These are phyloP conservation scores for Lachnellula arida DNA, from an alignment of 2,329 filamentous ascomycete genomes.

Conservation along the genomic window DNA sequence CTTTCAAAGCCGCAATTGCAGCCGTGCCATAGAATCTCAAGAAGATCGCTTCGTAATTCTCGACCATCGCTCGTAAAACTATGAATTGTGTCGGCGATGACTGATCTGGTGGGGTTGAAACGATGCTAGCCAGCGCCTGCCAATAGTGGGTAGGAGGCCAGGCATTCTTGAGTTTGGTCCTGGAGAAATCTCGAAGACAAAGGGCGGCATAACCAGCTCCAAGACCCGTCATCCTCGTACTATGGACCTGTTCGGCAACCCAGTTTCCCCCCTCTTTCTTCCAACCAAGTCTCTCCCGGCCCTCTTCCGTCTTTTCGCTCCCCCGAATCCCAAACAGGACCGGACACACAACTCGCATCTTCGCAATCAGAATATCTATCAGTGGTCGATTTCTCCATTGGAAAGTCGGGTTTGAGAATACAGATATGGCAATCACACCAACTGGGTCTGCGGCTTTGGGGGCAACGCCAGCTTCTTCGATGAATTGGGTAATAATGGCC, in stretches of 20 bases:
- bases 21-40: conserved; percentile 76
- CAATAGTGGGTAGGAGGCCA: conserved; percentile 81
- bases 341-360: conserved; percentile 75
- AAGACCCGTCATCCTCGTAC: conserved; percentile 77
- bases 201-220: conserved; percentile 81
- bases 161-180: conserved; percentile 61
- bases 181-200: conserved; percentile 75
- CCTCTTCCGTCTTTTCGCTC: conserved; percentile 65
- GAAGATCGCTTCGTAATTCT: conserved; percentile 70
- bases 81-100: conserved; percentile 70
- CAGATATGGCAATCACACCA: conserved; percentile 68
- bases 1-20: conserved; percentile 64
- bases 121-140: conserved; percentile 68
- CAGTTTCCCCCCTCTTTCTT: conserved; percentile 47
- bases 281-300: conserved; percentile 70
- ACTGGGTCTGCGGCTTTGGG: conserved; percentile 69
- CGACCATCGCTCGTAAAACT: conserved; percentile 66
- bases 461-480: conserved; percentile 60
- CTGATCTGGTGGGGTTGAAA: conserved; percentile 65
- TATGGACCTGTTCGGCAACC: conserved; percentile 67
- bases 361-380: conserved; percentile 82
- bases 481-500: conserved; percentile 63
- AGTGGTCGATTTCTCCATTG: conserved; percentile 63
- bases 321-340: conserved; percentile 81
- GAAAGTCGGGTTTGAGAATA: conserved; percentile 68